Conservation (phyloP, 2,329 filamentous ascomycete genomes). For the Chaetoscypha palmicola region DNA sequence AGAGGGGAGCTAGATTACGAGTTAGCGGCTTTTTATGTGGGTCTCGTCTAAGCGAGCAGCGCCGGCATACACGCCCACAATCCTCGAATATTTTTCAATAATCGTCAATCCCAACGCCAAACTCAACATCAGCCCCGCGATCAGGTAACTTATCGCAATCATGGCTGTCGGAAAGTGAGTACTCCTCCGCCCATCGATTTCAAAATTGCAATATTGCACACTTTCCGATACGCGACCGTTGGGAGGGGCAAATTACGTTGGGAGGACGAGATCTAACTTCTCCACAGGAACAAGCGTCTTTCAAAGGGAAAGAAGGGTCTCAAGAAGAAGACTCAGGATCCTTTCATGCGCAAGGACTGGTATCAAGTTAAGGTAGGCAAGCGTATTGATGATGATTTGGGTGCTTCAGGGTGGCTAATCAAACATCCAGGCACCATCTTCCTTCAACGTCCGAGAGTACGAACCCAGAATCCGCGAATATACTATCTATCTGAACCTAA, state of each 20-base stretch:
- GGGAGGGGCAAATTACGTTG: constrained; percentile 18
- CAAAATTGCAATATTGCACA: too few species aligned
- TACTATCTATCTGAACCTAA: constrained; percentile 28
- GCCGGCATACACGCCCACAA: not conserved
- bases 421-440: constrained; percentile 69
- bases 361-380: constrained; percentile 91
- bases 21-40: too few species aligned
- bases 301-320: constrained; percentile 99
- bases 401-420: constrained; percentile 22
- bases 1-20: too few species aligned
- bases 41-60: not conserved
- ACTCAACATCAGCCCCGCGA: constrained; percentile 27
- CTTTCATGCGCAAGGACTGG: constrained; percentile 99
- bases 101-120: constrained; percentile 15
- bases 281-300: constrained; percentile 93
- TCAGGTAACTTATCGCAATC: constrained; percentile 48
- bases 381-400: constrained; percentile 22
- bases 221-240: too few species aligned
- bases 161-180: constrained; percentile 79
- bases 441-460: constrained; percentile 95
- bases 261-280: constrained; percentile 25
- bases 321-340: constrained; percentile 98
- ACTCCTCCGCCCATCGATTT: constrained; percentile 10
- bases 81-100: constrained; percentile 5
- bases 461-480: constrained; percentile 12